These are phyloP conservation scores for Globisporangium lucens DNA, from an alignment of 352 stramenopile genomes.

Conservation along the genomic window DNA sequence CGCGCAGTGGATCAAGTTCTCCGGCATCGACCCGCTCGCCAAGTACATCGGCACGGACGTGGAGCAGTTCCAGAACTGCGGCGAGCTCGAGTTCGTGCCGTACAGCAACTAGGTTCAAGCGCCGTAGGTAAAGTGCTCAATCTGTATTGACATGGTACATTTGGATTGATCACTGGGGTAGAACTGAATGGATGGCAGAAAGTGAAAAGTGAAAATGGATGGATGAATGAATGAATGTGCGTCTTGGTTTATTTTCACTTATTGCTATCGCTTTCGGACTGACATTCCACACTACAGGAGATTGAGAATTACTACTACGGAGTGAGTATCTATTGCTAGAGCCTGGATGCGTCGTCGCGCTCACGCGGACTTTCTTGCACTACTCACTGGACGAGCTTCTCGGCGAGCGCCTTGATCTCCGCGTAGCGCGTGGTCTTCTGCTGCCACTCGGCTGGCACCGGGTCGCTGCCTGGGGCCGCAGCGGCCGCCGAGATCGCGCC, in stretches of 20 bases:
- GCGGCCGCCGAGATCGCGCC: constrained; percentile 47
- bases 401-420: constrained; percentile 31
- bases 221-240: not conserved
- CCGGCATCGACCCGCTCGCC: constrained; percentile 67
- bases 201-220: not conserved
- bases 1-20: constrained; percentile 79
- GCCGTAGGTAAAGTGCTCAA: no score
- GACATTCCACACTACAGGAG: no score
- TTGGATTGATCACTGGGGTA: not conserved
- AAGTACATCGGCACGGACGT: constrained; percentile 45
- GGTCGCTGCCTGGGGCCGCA: constrained; percentile 14
- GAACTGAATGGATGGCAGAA: not conserved
- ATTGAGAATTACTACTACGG: no score
- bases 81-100: constrained; percentile 61
- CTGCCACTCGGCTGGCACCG: constrained; percentile 45
- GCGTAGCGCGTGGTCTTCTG: constrained; percentile 44
- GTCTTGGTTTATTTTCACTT: not conserved
- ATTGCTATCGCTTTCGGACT: not conserved
- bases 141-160: no score
- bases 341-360: no score
- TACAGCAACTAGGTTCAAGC: constrained; percentile 20
- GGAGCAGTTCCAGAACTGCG: constrained; percentile 74
- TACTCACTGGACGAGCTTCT: constrained; percentile 33
- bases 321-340: no score
- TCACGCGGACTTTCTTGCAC: not conserved